Base-by-base conservation (phyloP, 768 basidiomycete species). In the Trametes elegans region DNA sequence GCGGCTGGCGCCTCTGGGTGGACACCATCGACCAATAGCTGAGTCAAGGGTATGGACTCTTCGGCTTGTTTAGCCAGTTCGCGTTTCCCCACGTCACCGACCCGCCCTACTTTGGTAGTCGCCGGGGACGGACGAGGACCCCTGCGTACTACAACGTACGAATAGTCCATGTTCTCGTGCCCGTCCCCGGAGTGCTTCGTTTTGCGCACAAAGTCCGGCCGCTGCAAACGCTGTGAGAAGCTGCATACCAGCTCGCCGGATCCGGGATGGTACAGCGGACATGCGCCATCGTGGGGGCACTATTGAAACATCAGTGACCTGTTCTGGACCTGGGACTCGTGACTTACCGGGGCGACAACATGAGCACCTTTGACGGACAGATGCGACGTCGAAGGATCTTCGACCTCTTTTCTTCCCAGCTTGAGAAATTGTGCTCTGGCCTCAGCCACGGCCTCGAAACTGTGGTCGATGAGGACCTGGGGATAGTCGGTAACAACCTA, bases 211-310 rank as follows among this genome's bases (percentile, higher is more conserved):
- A 97, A 97, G 9, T 77, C 73, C 9, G 96, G 94, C 21, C 91
- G 81, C 66, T 95, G 91, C 36, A 96, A 72, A 44, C 93, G 84
- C 66, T 98, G 96, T 7, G 83, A 81, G 71, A 95, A 97, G 16
- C 88, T 84, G 65, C 96, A 98, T 39, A 81, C 74, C 2, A 87
- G 71, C 46, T 76, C 73, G 24, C 64, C 71, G 7, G 77, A 67
- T 31, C 82, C 81, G n/a, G 78, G 74, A 57, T 76, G 73, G 64
- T 81, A 77, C 24, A 98, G 72, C 2, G 96, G 95, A 68, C 96
- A 98, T 38, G 76, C 74, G 21, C 78, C 77, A 66, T 98, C 95
- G 64, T 98, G 96, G 11, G 96, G 92, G 65, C 96, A 98, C 87
- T 95, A 64, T 13, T 65, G 36, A 56, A 39, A 39, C 36, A 16